phyloP scores from a whole-genome alignment of 805 yeast species.

The Candida odintsovae region DNA sequence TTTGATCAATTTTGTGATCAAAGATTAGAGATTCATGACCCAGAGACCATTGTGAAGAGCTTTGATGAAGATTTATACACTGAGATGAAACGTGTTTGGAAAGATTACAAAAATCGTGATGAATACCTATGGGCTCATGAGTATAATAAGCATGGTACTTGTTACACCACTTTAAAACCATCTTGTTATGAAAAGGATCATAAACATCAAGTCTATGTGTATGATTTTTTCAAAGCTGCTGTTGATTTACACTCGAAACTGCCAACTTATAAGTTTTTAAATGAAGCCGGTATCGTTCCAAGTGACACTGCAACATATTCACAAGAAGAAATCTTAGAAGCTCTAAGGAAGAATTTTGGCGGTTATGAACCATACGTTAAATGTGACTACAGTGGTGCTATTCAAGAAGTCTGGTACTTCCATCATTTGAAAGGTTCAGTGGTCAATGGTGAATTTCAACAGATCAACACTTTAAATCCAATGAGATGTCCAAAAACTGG shows the following conservation, averaged over 20 bases:
- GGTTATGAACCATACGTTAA: slow-evolving; percentile 49
- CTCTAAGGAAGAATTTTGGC: slow-evolving; percentile 46
- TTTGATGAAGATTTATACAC: slow-evolving; percentile 47
- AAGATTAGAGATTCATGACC: slow-evolving; percentile 45
- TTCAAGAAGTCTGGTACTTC: slow-evolving; percentile 65
- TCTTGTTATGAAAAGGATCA: slow-evolving; percentile 47
- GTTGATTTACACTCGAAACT: slow-evolving; percentile 50
- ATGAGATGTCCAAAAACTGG: slow-evolving; percentile 66
- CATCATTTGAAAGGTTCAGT: slow-evolving; percentile 72
- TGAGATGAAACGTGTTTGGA: slow-evolving; percentile 63
- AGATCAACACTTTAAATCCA: slow-evolving; percentile 51
- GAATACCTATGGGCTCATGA: slow-evolving; percentile 82
- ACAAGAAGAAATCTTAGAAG: slow-evolving; percentile 46
- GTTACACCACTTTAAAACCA: slow-evolving; percentile 76
- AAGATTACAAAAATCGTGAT: slow-evolving; percentile 63
- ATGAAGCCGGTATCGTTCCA: slow-evolving; percentile 69
- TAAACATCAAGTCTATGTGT: slow-evolving; percentile 37
- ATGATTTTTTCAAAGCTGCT: slow-evolving; percentile 62
- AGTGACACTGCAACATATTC: slow-evolving; percentile 50
- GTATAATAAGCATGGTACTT: slow-evolving; percentile 91
- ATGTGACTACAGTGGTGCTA: slow-evolving; percentile 47
- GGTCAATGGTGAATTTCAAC: slow-evolving; percentile 54
- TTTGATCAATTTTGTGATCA: slow-evolving; percentile 75
- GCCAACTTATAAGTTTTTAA: slow-evolving; percentile 64
- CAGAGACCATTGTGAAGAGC: slow-evolving; percentile 37